These are phyloP conservation scores for Tolypocladium endophyticum DNA, from an alignment of 2,329 filamentous ascomycete species.

Conservation along the genomic window DNA sequence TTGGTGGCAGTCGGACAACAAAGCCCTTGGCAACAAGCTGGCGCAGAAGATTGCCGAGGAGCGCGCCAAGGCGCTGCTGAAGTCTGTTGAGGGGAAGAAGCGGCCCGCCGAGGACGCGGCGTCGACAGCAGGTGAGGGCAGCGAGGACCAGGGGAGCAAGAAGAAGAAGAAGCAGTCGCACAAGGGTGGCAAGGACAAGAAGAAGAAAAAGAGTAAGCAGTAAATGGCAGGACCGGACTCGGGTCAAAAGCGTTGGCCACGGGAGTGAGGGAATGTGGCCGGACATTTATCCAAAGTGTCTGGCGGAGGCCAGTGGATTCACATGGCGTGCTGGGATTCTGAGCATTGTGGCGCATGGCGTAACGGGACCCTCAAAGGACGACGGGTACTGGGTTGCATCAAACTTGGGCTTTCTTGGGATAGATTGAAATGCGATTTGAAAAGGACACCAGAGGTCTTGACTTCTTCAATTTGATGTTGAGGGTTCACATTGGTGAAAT, in stretches of 20 bases:
- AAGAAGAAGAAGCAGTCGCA: conserved; percentile 24
- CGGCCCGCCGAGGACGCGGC: conserved; percentile 23
- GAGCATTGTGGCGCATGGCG: background rate
- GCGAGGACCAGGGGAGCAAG: conserved; percentile 14
- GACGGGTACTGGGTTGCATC: background rate
- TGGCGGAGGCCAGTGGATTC: background rate
- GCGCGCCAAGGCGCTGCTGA: conserved; percentile 39
- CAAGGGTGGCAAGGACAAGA: conserved; percentile 14
- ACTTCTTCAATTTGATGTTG: background rate
- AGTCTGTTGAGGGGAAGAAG: conserved; percentile 34
- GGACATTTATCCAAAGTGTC: background rate
- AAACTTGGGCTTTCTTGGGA: background rate
- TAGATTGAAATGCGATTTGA: background rate
- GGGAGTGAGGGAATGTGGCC: background rate
- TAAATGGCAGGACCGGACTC: background rate
- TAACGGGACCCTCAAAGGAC: background rate
- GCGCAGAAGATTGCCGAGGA: conserved; percentile 47
- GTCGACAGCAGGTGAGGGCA: conserved; percentile 10
- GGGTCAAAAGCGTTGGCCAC: background rate
- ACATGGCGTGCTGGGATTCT: background rate
- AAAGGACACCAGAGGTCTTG: background rate
- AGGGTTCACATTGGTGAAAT: no score
- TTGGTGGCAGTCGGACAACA: conserved; percentile 34
- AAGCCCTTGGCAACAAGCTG: conserved; percentile 39
- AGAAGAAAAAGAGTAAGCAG: background rate